Percentiles rank a stretch among this genome's conserved stretches.
These are phyloP conservation scores for Alternaria dauci DNA, from an alignment of 2,329 filamentous ascomycete species.

Conservation along the genomic window DNA sequence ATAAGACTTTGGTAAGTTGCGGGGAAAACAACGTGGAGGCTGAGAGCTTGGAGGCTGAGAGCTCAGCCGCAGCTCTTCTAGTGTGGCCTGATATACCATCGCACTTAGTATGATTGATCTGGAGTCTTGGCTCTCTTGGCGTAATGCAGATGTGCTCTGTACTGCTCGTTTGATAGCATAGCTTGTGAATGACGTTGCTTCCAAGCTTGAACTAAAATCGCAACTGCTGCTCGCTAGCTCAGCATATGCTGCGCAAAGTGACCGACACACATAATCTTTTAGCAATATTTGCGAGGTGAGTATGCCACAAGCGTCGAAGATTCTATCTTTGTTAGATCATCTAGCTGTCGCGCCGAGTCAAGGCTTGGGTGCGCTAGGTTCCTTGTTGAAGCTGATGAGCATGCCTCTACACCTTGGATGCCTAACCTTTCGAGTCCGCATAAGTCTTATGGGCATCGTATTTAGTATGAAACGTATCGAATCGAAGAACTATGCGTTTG, in stretches of 20 bases:
- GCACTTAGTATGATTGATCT: not conserved
- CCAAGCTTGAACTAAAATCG: not conserved
- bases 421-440: not conserved
- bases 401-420: not conserved
- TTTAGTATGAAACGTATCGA: not conserved
- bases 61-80: not conserved
- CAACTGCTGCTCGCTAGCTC: not conserved
- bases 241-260: not conserved
- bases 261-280: not conserved
- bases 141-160: not conserved
- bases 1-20: conserved; percentile 2
- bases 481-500: not conserved
- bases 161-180: not conserved
- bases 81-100: not conserved
- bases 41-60: conserved; percentile 1
- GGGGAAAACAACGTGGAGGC: conserved; percentile 4
- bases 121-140: not conserved
- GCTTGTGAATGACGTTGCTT: not conserved
- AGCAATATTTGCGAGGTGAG: not conserved
- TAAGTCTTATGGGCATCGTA: not conserved
- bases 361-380: not conserved
- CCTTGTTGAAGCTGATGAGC: not conserved
- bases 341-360: not conserved
- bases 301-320: not conserved
- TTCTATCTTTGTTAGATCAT: not conserved